Conservation (phyloP, 1,139 yeast species). For the Lizanozyma gosingica region DNA sequence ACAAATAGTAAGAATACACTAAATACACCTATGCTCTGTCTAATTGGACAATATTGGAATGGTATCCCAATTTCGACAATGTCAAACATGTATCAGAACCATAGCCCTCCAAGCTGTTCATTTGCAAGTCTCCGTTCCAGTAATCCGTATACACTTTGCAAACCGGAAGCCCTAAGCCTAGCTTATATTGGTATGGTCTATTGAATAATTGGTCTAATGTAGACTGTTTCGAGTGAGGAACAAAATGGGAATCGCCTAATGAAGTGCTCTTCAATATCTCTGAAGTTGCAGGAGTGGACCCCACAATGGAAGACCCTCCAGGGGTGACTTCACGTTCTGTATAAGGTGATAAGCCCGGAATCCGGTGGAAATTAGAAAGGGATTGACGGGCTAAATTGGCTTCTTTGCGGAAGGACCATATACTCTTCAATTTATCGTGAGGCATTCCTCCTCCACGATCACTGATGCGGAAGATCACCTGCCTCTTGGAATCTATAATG, state of each 20-base stretch:
- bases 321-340: conserved; percentile 32
- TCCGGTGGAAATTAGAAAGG: conserved; percentile 53
- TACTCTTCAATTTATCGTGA: conserved; percentile 44
- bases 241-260: neutral
- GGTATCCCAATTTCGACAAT: conserved; percentile 67
- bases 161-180: conserved; percentile 88
- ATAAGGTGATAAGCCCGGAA: conserved; percentile 49
- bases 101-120: conserved; percentile 80
- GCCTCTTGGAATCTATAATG: conserved; percentile 55
- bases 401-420: conserved; percentile 81
- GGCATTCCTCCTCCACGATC: conserved; percentile 88
- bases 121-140: conserved; percentile 85
- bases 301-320: conserved; percentile 30
- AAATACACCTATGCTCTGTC: conserved; percentile 51
- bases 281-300: conserved; percentile 8
- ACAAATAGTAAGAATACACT: neutral
- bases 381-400: conserved; percentile 50
- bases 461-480: conserved; percentile 67
- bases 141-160: conserved; percentile 88
- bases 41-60: conserved; percentile 54
- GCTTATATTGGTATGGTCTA: conserved; percentile 62
- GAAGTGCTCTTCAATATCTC: conserved; percentile 9
- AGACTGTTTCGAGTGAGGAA: neutral
- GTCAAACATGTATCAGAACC: conserved; percentile 85
- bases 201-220: conserved; percentile 18